Evolutionary conservation across 2,329 filamentous ascomycete genomes (phyloP), one percentile per base, ranked within the genome.

Genomic region (Fusarium sp.): DNA sequence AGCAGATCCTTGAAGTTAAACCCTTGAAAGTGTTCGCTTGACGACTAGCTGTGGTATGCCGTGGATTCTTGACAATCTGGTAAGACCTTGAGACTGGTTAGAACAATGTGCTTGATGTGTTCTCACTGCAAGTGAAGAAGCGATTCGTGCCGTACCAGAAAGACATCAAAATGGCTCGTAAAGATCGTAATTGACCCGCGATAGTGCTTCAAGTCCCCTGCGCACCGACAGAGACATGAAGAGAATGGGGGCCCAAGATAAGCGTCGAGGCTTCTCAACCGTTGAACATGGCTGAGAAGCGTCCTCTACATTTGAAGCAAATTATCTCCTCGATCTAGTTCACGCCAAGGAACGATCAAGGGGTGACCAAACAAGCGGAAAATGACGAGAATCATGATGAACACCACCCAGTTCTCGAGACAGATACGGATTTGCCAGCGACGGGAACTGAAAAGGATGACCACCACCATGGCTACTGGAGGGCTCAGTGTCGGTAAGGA

Each of bases 101-200:
- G 46, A n/a, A 36, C 13, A 11, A 35, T 35, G 15, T 6, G 15
- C 13, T n/a, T 35, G 15, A 10, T n/a, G 33, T n/a, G 14, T 17
- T 8, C 25, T 33, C 6, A n/a, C 33, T 35, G 33, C 15, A 2
- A 9, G 33, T 4, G 31, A 35, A 35, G 33, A 7, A 2, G 15
- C 7, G 33, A 35, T 5, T 8, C 8, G 18, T 13, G 21, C 36
- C 18, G 11, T 40, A 54, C 46, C 9, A 23, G 29, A 23, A 51
- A 51, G 15, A 43, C 21, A 21, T 36, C 27, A 25, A 48, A 48
- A 35, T 46, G 41, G 41, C n/a, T 27, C 50, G 42, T 21, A 53
- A 27, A 48, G 29, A 48, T 46, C 20, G 20, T 27, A 17, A 29
- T 35, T n/a, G 21, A 20, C 5, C 9, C 17, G 15, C 15, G 15